Percentiles rank a stretch among this genome's conserved stretches.
These are phyloP conservation scores for Gossypium thurberi DNA, from an alignment of 345 rosid species.

Conservation along the genomic window DNA sequence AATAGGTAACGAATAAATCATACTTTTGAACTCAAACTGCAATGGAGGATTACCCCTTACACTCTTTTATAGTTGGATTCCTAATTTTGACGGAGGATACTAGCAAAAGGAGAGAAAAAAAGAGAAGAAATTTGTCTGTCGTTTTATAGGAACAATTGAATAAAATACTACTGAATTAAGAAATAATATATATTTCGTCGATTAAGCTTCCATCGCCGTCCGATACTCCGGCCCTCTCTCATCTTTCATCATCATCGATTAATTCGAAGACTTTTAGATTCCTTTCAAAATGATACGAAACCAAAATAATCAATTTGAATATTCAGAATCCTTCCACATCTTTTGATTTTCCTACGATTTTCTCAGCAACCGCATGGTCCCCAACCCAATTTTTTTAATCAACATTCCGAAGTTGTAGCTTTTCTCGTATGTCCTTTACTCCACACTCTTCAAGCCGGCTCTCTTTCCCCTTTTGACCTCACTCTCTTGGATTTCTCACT, in stretches of 20 bases:
- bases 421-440: slow-evolving; percentile 17
- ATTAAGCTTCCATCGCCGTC: slow-evolving; percentile 10
- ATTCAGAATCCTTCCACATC: background rate
- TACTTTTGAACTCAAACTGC: too few relatives aligned
- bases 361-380: slow-evolving; percentile 5
- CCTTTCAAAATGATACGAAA: background rate
- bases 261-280: slow-evolving; percentile 3
- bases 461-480: slow-evolving; percentile 25
- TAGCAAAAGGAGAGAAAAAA: too few relatives aligned
- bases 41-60: too few relatives aligned
- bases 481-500: slow-evolving; percentile 22
- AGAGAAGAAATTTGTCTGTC: too few relatives aligned
- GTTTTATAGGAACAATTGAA: too few relatives aligned
- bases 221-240: background rate
- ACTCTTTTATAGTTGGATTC: too few relatives aligned
- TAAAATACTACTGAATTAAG: background rate
- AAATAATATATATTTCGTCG: background rate
- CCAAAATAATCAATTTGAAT: background rate
- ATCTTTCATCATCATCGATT: slow-evolving; percentile 14
- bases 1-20: too few relatives aligned
- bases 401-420: background rate
- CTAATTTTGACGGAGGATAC: too few relatives aligned
- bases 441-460: slow-evolving; percentile 31
- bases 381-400: background rate
- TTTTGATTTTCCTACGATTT: slow-evolving; percentile 4